A percentile compares a stretch with the other conserved stretches of the same genome.
These are phyloP conservation scores for Mimosa pudica DNA, from an alignment of 306 rosid genomes.

Conservation along the genomic window DNA sequence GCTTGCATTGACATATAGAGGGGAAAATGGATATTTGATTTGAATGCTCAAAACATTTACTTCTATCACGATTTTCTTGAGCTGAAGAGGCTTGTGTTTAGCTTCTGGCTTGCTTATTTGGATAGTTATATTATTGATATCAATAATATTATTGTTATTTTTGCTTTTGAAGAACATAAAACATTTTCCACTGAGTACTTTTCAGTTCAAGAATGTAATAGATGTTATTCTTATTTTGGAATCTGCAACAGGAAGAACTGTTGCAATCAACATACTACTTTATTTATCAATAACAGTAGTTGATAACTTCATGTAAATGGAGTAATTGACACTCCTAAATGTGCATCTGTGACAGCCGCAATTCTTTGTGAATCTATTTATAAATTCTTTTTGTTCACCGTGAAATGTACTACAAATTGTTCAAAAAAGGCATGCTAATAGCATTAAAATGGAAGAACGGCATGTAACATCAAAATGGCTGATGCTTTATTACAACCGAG, in stretches of 20 bases:
- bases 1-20: neutral
- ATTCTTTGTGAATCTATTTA: neutral
- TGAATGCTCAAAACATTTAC: neutral
- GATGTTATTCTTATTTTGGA: neutral
- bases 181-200: neutral
- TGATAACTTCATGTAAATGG: neutral
- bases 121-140: slow-evolving; percentile 6
- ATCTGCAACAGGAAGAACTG: neutral
- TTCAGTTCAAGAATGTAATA: neutral
- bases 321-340: neutral
- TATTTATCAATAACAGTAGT: neutral
- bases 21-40: neutral
- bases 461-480: neutral
- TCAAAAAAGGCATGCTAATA: neutral
- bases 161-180: neutral
- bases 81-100: neutral
- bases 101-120: slow-evolving; percentile 32
- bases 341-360: neutral
- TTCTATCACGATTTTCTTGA: neutral
- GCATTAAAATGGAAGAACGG: neutral
- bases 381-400: neutral
- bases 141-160: too few relatives aligned
- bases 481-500: neutral
- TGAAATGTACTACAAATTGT: neutral
- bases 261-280: neutral